These are phyloP conservation scores for Kwoniella shivajii DNA, from an alignment of 1,284 basidiomycete species.

Conservation along the genomic window DNA sequence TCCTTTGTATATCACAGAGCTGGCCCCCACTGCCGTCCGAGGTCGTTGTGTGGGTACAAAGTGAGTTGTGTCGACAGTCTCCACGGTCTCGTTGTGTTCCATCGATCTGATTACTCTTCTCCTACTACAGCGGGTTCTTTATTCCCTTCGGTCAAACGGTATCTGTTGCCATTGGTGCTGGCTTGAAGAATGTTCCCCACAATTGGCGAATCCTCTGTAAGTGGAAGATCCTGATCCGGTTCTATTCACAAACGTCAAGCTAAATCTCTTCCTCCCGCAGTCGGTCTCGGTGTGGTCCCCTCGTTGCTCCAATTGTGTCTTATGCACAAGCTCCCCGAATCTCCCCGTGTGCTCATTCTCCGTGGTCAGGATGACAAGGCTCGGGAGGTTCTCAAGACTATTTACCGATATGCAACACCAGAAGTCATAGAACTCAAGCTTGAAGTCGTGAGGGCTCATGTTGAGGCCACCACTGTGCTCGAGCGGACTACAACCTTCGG, in stretches of 20 bases:
- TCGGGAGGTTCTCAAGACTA: conserved; percentile 42
- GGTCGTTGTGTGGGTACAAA: conserved; percentile 53
- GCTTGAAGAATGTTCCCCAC: conserved; percentile 21
- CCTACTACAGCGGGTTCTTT: no score
- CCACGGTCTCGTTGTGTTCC: no score
- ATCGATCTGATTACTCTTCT: no score
- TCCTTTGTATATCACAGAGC: conserved; percentile 53
- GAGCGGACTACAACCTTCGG: conserved; percentile 11
- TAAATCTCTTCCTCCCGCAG: no score
- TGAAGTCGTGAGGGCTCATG: conserved; percentile 32
- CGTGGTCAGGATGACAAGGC: conserved; percentile 32
- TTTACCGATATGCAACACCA: no score
- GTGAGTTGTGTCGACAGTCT: no score
- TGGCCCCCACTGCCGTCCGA: conserved; percentile 51
- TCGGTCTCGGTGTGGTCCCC: conserved; percentile 18
- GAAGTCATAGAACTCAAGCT: conserved; percentile 48
- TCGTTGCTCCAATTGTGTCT: background rate
- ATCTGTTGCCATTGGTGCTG: conserved; percentile 45
- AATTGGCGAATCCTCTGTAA: conserved; percentile 54
- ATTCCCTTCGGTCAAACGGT: conserved; percentile 53
- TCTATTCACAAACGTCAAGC: no score
- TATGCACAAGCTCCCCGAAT: conserved; percentile 50
- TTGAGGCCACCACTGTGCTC: conserved; percentile 22
- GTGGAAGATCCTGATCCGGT: conserved; percentile 49
- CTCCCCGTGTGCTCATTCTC: conserved; percentile 49